Evolutionary conservation across 2,329 filamentous ascomycete species (phyloP).

Genomic region (Penicillium frequentans): DNA sequence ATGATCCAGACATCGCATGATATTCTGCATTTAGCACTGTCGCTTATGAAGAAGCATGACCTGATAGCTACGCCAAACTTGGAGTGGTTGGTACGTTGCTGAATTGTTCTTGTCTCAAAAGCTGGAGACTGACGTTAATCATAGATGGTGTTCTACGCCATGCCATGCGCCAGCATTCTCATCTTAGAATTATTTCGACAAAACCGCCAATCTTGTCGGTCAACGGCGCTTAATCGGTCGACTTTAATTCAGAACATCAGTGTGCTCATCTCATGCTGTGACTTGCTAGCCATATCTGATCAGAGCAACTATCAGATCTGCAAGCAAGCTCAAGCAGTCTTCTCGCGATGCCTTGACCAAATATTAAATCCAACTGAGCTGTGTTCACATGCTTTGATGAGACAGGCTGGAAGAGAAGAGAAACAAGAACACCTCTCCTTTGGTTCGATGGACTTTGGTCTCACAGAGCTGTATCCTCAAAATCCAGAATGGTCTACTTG

Average conservation of each 20-base stretch:
- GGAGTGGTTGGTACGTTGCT: background rate
- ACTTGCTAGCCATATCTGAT: background rate
- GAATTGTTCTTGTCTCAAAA: background rate
- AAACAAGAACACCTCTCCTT: background rate
- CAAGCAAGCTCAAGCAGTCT: background rate
- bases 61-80: background rate
- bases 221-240: background rate
- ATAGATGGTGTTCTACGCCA: background rate
- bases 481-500: background rate
- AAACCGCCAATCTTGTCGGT: background rate
- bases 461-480: background rate
- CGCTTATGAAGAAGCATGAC: background rate
- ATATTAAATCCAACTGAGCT: background rate
- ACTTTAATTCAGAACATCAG: background rate
- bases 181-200: background rate
- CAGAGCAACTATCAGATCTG: background rate
- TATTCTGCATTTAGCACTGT: background rate
- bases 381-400: background rate
- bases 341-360: background rate
- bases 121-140: background rate
- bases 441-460: background rate
- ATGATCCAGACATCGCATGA: background rate
- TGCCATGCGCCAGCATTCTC: background rate
- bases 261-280: background rate
- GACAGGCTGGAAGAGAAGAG: background rate